These are phyloP conservation scores for Penicillium pancosmium DNA, from an alignment of 495 filamentous ascomycete genomes.

Conservation along the genomic window DNA sequence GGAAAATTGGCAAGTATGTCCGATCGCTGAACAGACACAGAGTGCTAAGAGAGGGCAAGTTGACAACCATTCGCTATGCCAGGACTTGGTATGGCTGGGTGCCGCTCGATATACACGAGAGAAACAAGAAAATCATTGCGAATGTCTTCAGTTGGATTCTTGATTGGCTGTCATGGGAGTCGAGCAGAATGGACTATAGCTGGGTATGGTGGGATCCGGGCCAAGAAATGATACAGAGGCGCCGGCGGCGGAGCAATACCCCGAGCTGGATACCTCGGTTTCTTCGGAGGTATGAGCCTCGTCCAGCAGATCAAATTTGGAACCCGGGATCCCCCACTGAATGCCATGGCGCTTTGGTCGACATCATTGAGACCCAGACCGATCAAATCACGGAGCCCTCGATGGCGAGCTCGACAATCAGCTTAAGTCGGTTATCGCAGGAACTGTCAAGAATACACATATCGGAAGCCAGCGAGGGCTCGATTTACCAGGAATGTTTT, in stretches of 20 bases:
- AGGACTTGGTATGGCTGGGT: conserved; percentile 54
- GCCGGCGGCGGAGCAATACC: conserved; percentile 13
- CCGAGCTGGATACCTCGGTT: conserved; percentile 29
- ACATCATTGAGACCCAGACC: not conserved
- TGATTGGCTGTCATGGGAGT: conserved; percentile 40
- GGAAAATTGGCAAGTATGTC: conserved; percentile 44
- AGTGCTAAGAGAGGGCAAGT: conserved; percentile 38
- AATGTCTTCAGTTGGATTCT: conserved; percentile 22
- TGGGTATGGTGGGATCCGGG: conserved; percentile 50
- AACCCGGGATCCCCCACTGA: conserved; percentile 22
- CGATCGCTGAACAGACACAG: conserved; percentile 38
- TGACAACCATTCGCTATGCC: conserved; percentile 36
- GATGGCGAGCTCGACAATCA: not conserved
- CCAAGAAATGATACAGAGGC: conserved; percentile 24
- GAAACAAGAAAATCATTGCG: conserved; percentile 29
- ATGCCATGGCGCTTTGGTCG: conserved; percentile 21
- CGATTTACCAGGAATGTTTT: not conserved
- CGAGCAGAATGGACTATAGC: conserved; percentile 36
- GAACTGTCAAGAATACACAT: not conserved
- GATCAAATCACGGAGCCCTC: not conserved
- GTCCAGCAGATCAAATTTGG: conserved; percentile 31
- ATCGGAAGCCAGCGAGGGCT: not conserved
- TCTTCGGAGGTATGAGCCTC: conserved; percentile 31
- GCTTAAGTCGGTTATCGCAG: not conserved
- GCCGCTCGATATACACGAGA: conserved; percentile 33